Evolutionary conservation across 805 yeast genomes (phyloP).

Genomic region (Lipomyces starkeyi): DNA sequence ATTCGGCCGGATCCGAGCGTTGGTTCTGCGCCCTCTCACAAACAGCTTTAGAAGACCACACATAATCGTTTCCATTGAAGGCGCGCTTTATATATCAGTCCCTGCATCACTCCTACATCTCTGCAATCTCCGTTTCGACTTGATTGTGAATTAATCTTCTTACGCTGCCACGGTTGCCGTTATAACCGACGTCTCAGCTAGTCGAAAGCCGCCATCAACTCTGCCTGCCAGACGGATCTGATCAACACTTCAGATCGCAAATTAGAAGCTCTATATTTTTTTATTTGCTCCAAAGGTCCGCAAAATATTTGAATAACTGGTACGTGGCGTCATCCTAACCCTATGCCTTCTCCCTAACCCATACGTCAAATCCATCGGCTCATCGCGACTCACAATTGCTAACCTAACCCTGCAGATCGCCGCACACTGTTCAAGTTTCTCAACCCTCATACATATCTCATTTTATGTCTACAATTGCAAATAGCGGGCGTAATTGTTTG

Average conservation of each 20-base stretch:
- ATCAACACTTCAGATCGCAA: background rate
- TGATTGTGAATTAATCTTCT: background rate
- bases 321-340: constrained; percentile 8
- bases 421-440: background rate
- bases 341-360: constrained; percentile 2
- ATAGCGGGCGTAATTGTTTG: constrained; percentile 2
- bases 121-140: background rate
- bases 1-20: background rate
- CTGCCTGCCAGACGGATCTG: background rate
- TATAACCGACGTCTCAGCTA: background rate
- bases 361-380: background rate
- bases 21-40: background rate
- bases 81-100: background rate
- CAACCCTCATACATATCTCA: background rate
- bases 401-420: constrained; percentile 14
- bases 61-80: background rate
- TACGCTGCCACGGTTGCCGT: background rate
- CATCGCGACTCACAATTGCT: constrained; percentile 3
- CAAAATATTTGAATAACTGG: background rate
- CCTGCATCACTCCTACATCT: background rate
- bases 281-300: background rate
- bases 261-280: background rate
- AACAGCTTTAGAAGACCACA: background rate
- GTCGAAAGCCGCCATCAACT: background rate
- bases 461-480: background rate